These are phyloP conservation scores for Pachysandra terminalis DNA, from an alignment of 164 flowering plant species.

Conservation along the genomic window DNA sequence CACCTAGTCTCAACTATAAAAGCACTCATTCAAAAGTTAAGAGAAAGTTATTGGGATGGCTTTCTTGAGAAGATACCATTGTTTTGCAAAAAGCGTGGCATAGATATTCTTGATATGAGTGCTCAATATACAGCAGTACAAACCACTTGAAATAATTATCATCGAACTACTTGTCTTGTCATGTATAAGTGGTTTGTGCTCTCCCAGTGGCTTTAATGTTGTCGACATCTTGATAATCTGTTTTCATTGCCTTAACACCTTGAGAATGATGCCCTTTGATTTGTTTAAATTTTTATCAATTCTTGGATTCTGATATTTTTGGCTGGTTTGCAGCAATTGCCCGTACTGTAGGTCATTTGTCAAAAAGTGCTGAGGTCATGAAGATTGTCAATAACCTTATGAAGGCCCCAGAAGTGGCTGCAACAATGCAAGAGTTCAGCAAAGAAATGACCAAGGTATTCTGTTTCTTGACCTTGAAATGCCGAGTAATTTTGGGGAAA, in stretches of 20 bases:
- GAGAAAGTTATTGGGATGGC: no score
- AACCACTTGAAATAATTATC: not conserved
- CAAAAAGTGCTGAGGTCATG: constrained; percentile 74
- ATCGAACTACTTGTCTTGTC: not conserved
- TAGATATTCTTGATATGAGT: no score
- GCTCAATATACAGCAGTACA: not conserved
- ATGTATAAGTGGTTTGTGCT: not conserved
- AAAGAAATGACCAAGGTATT: not conserved
- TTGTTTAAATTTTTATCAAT: not conserved
- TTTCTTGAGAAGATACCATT: no score
- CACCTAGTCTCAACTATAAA: no score
- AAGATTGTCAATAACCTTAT: constrained; percentile 80
- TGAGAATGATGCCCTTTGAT: not conserved
- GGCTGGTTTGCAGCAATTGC: constrained; percentile 65
- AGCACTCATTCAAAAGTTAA: no score
- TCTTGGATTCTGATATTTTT: not conserved
- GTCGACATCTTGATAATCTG: not conserved
- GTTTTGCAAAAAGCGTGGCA: no score
- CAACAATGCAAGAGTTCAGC: constrained; percentile 26
- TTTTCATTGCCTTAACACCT: not conserved
- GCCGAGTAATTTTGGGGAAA: no score
- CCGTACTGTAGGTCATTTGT: constrained; percentile 81
- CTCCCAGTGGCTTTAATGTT: not conserved
- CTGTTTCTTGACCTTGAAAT: not conserved
- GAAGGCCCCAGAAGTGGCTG: constrained; percentile 93